Conservation (phyloP, 106 monocot species). For the Hemerocallis citrina region DNA sequence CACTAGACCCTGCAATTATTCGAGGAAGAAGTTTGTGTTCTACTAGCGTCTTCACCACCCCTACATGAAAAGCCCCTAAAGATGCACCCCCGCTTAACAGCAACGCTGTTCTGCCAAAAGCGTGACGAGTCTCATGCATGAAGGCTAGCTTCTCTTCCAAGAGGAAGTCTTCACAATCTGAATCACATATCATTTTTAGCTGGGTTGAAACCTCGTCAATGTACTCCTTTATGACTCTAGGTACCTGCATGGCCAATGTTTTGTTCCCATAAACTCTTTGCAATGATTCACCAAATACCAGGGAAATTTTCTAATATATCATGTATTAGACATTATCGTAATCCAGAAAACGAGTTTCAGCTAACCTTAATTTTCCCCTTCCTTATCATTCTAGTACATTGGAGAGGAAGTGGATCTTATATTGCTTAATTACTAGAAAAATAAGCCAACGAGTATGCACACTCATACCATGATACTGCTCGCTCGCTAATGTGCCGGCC, state of each 20-base stretch:
- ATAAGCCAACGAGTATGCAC: no score
- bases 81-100: constrained; percentile 93
- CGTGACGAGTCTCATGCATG: constrained; percentile 94
- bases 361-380: no score
- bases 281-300: no score
- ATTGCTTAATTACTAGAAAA: no score
- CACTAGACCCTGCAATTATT: constrained; percentile 87
- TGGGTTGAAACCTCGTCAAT: constrained; percentile 88
- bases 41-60: constrained; percentile 78
- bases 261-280: no score
- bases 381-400: no score
- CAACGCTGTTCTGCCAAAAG: constrained; percentile 87
- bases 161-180: constrained; percentile 65
- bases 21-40: constrained; percentile 82
- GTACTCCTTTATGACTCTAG: constrained; percentile 86
- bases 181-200: constrained; percentile 75
- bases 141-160: constrained; percentile 91
- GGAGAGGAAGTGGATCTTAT: no score
- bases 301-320: no score
- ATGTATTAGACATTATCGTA: no score
- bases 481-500: no score
- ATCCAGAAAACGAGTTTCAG: no score
- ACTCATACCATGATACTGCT: no score
- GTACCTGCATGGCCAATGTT: constrained; percentile 53
- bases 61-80: constrained; percentile 76